These are phyloP conservation scores for Zygoascus bituminiphila DNA, from an alignment of 805 yeast species.

Conservation along the genomic window DNA sequence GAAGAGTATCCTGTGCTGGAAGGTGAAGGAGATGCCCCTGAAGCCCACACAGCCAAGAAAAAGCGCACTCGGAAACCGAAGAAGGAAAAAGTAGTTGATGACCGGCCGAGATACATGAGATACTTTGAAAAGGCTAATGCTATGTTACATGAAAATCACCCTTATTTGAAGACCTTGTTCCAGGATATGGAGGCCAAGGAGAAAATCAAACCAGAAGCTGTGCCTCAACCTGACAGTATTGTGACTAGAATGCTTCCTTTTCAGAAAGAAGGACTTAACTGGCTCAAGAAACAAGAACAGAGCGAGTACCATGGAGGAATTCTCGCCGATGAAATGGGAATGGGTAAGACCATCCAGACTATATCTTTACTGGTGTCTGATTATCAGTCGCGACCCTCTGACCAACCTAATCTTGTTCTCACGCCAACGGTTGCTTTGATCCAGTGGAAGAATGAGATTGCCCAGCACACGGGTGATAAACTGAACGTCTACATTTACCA, in stretches of 20 bases:
- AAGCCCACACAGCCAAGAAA: constrained; percentile 5
- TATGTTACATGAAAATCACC: constrained; percentile 66
- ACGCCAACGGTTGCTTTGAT: constrained; percentile 98
- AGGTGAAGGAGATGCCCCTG: constrained; percentile 3
- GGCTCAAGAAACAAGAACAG: constrained; percentile 81
- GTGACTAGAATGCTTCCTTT: constrained; percentile 70
- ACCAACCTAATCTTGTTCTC: constrained; percentile 69
- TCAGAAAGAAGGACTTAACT: constrained; percentile 85
- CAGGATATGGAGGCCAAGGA: constrained; percentile 49
- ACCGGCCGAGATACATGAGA: constrained; percentile 8
- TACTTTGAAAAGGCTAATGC: constrained; percentile 51
- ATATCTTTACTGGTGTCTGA: constrained; percentile 78
- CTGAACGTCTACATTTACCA: constrained; percentile 69
- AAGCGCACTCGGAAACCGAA: not conserved
- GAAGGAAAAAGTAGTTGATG: not conserved
- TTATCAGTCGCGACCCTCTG: constrained; percentile 4
- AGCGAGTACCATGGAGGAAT: constrained; percentile 76
- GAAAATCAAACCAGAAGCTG: constrained; percentile 36
- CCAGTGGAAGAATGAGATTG: constrained; percentile 96
- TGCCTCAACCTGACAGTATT: constrained; percentile 70
- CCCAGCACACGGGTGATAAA: constrained; percentile 65
- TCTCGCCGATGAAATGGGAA: constrained; percentile 98
- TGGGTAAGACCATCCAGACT: constrained; percentile 98
- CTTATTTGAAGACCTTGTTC: constrained; percentile 66
- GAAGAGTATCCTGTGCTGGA: not conserved